Conservation (phyloP, 2,329 filamentous ascomycete genomes). For the Allantophomopsis cytisporea region DNA sequence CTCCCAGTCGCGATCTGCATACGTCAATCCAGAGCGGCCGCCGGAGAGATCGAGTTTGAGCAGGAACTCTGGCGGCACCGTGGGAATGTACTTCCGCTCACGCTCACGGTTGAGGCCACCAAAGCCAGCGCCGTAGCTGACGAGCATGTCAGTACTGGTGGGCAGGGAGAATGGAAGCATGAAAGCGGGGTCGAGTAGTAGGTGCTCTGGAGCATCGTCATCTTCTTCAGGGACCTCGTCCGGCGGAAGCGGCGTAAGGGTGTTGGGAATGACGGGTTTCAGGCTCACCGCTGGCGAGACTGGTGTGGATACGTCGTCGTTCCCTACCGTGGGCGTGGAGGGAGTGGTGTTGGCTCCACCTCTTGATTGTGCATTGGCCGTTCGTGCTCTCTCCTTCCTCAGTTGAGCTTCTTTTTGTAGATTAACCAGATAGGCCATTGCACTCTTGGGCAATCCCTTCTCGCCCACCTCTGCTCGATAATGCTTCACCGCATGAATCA, state of each 20-base stretch:
- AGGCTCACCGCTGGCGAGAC: conserved; percentile 28
- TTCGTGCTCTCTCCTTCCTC: conserved; percentile 38
- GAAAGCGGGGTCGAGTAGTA: conserved; percentile 77
- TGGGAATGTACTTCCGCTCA: conserved; percentile 91
- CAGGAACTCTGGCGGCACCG: conserved; percentile 85
- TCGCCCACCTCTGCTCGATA: conserved; percentile 94
- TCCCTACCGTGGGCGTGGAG: conserved; percentile 22
- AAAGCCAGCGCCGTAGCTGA: conserved; percentile 89
- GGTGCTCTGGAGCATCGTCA: conserved; percentile 56
- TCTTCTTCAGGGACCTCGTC: conserved; percentile 30
- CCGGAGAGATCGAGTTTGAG: conserved; percentile 59
- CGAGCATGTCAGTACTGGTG: conserved; percentile 92
- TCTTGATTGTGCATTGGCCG: conserved; percentile 30
- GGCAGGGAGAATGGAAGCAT: conserved; percentile 94
- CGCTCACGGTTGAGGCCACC: conserved; percentile 84
- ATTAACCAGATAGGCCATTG: conserved; percentile 71
- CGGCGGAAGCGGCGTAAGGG: conserved; percentile 7
- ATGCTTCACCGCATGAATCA: conserved; percentile 83
- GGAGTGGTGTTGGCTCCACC: conserved; percentile 6
- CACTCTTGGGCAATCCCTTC: conserved; percentile 77
- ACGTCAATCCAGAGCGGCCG: conserved; percentile 38
- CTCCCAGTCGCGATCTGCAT: conserved; percentile 52
- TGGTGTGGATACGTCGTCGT: conserved; percentile 27
- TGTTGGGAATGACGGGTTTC: conserved; percentile 13
- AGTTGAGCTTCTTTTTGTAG: conserved; percentile 62